Conservation (phyloP, 306 rosid species). For the Vigna reflexopilosa region DNA sequence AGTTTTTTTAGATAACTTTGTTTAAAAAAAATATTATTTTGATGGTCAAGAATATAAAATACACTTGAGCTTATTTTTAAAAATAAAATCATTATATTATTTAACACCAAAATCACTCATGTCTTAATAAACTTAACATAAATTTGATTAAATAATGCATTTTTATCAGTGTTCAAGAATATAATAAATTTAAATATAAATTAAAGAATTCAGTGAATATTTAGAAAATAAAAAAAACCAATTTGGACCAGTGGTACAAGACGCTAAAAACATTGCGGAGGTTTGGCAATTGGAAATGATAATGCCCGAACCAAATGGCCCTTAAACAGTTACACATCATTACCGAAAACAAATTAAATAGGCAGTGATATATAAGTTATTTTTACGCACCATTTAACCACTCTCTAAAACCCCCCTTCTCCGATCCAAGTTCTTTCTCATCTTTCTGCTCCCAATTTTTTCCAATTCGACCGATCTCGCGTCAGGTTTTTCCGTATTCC, state of each 20-base stretch:
- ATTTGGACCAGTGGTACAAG: background rate
- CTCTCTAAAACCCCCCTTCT: constrained; percentile 56
- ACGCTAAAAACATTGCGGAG: constrained; percentile 11
- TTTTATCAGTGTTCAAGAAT: no score
- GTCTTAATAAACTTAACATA: no score
- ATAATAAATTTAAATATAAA: background rate
- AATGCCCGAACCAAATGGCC: constrained; percentile 43
- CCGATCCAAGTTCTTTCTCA: constrained; percentile 43
- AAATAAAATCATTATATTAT: no score
- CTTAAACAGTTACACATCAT: constrained; percentile 22
- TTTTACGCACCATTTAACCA: constrained; percentile 14
- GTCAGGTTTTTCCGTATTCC: constrained; percentile 37
- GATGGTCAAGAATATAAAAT: no score
- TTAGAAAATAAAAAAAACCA: background rate
- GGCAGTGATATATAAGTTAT: constrained; percentile 14
- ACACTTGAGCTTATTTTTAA: no score
- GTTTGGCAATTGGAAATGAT: constrained; percentile 19
- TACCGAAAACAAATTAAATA: constrained; percentile 11
- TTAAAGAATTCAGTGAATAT: background rate
- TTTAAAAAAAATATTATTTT: no score
- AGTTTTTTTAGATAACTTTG: no score
- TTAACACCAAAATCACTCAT: no score
- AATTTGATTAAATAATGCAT: no score
- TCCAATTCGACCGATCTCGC: constrained; percentile 46
- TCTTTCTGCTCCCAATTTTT: constrained; percentile 17